Evolutionary conservation across 1,284 basidiomycete genomes (phyloP), one percentile per base, ranked within the genome.

Genomic region (Pyrrhoderma lamaoense): DNA sequence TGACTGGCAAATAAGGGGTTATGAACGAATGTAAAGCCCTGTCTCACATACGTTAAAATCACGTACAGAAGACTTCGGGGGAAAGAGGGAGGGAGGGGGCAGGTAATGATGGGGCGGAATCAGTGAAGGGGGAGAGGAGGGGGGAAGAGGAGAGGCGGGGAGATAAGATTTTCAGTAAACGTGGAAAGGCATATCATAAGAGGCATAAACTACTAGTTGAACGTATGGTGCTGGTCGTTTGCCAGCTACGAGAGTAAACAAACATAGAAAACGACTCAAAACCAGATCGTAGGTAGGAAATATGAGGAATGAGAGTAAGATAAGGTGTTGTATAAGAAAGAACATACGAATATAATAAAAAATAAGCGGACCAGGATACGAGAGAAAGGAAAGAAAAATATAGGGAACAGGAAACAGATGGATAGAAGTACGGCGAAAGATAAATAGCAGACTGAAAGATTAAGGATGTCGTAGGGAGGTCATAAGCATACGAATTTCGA

Each of bases 401-500:
- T 42, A n/a, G 18, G 9, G 13, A 23, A 42, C 34, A 22, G 8
- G 48, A 42, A 47, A 22, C 23, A 42, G 42, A 47, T 55, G 47
- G 45, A 54, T 45, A 49, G 47, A 57, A 42, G 38, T 19, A 19
- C 45, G 18, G 36, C 18, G 21, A 34, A 38, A 47, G 37, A 27
- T 22, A 47, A 36, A 37, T 22, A 47, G 18, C n/a, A 19, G n/a
- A 45, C n/a, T 40, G 43, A 22, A 45, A 45, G 19, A 21, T 8
- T 7, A 45, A 8, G 49, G 23, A 39, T 45, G 35, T 14, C 34
- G 42, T 50, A 42, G 53, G 49, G 43, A 37, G 55, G 66, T 72
- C 69, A 88, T 65, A 89, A 75, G 66, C 85, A 89, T 45, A 82
- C 83, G 64, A 89, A 90, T 69, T 90, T 90, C 57, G 87, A 89